Evolutionary conservation across 139 green algal genomes (phyloP), one percentile per base, ranked within the genome.

Genomic region (Coelastrella sp.): DNA sequence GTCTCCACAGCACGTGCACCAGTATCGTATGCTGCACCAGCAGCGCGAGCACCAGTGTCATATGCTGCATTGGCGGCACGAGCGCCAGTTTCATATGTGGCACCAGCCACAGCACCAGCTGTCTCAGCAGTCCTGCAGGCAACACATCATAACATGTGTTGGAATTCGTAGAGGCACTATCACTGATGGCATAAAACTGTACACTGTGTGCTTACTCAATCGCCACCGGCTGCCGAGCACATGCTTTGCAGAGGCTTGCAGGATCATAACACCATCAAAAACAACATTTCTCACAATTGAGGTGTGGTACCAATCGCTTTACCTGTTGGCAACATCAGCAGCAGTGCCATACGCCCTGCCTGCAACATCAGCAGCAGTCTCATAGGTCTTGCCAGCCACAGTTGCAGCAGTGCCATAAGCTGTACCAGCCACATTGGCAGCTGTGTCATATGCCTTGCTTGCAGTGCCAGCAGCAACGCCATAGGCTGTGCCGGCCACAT

Each of bases 401-500:
- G 25, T 74, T 17, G 66, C 66, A 51, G 66, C 66, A 32, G 66
- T 74, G 41, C 27, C 69, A 37, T 40, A 41, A 5, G 69, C 41
- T 21, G 25, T 59, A 32, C 51, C 53, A 34, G 75, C 75, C 4
- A 57, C 17, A 19, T 62, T 59, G 38, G 35, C 62, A 19, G 79
- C 79, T 7, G 41, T 51, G 63, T 40, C 69, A 59, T 38, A 38
- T 45, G 66, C 66, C 35, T 45, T 50, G 66, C 63, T 32, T 11
- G 79, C 45, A 4, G 30, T 50, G 27, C 43, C 66, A 38, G 75
- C 75, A 43, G 75, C 75, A 27, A 60, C 66, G n/a, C 35, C 21
- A 30, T 69, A 69, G 21, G 75, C 75, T 43, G 35, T 82, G 53
- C 75, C 75, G 15, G 75, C 75, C 8, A 71, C 17, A 17, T 84